phyloP scores from a whole-genome alignment of 306 rosid species.

The Acmispon strigosus region DNA sequence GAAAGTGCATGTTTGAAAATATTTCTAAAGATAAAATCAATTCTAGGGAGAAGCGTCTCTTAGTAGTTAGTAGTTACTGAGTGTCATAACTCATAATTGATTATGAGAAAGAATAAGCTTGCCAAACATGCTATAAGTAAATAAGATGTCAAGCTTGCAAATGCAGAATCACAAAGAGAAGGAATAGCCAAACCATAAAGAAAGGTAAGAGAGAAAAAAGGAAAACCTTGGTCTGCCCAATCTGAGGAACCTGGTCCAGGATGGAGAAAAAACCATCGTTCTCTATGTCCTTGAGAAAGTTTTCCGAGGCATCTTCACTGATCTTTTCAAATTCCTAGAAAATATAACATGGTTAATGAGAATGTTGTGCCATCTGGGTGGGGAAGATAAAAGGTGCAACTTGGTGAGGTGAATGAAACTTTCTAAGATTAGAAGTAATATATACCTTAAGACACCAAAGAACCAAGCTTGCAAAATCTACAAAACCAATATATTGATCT shows the following conservation, averaged over 20 bases:
- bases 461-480: slow-evolving; percentile 48
- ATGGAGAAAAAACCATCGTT: slow-evolving; percentile 27
- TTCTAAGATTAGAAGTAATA: neutral
- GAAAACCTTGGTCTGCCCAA: slow-evolving; percentile 59
- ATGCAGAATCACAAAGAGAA: neutral
- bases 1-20: neutral
- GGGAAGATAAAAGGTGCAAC: neutral
- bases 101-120: too few species aligned
- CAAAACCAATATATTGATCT: slow-evolving; percentile 36
- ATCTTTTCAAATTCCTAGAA: slow-evolving; percentile 39
- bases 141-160: neutral
- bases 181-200: neutral
- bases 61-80: too few species aligned
- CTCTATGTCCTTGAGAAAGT: neutral
- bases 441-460: slow-evolving; percentile 64
- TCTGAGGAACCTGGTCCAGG: slow-evolving; percentile 45
- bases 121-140: too few species aligned
- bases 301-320: neutral
- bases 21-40: too few species aligned
- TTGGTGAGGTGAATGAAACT: neutral
- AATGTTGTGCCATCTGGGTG: neutral
- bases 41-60: too few species aligned
- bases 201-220: neutral
- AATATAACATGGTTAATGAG: neutral
- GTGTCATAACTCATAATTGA: too few species aligned